Evolutionary conservation across 306 rosid species (phyloP).

Genomic region (Sphenostylis stenocarpa): DNA sequence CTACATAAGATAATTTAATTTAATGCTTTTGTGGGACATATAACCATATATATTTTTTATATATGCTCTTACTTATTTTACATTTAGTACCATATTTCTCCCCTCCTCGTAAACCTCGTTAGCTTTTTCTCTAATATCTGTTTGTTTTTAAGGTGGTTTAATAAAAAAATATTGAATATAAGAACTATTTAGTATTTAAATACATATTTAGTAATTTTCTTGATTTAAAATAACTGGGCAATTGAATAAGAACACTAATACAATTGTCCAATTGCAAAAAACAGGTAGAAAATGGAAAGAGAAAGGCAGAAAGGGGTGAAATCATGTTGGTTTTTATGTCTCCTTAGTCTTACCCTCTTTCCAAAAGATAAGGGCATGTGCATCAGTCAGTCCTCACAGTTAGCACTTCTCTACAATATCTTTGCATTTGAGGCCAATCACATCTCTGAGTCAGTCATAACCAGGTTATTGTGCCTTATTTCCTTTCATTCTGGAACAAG

Average conservation of each 20-base stretch:
- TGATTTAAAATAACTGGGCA: not conserved
- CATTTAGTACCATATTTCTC: too few relatives aligned
- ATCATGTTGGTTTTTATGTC: not conserved
- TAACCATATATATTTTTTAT: not conserved
- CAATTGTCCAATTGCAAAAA: not conserved
- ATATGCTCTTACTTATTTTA: too few relatives aligned
- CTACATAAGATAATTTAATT: not conserved
- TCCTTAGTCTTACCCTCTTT: not conserved
- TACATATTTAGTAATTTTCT: not conserved
- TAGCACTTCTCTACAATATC: conserved; percentile 17
- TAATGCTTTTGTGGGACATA: not conserved
- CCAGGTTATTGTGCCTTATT: not conserved
- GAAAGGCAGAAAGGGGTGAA: not conserved
- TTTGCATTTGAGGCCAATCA: not conserved
- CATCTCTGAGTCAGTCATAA: not conserved
- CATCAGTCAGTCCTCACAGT: not conserved
- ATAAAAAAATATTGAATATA: too few relatives aligned
- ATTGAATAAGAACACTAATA: not conserved
- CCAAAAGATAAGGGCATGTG: not conserved
- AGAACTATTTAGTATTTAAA: too few relatives aligned
- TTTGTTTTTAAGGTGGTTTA: not conserved
- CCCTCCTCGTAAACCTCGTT: too few relatives aligned
- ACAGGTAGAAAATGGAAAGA: not conserved
- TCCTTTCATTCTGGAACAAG: not conserved
- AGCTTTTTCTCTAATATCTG: too few relatives aligned